Conservation (phyloP, 257 asterid species). For the Solanum pimpinellifolium region DNA sequence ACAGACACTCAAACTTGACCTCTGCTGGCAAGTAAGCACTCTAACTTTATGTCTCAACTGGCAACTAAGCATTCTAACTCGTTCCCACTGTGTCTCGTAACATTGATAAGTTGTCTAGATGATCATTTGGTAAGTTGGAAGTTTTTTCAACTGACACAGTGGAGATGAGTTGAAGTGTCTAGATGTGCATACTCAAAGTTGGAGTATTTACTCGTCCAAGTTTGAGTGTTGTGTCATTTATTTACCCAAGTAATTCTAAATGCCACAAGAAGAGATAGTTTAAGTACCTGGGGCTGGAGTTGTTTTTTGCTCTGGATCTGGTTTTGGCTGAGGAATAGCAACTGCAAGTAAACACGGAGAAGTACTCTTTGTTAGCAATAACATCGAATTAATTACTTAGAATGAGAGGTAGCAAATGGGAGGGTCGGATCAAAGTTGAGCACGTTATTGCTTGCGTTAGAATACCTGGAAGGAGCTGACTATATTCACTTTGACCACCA, state of each 20-base stretch:
- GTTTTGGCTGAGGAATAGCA: slow-evolving; percentile 5
- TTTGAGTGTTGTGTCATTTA: neutral
- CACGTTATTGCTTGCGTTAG: neutral
- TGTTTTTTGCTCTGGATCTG: slow-evolving; percentile 26
- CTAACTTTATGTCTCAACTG: neutral
- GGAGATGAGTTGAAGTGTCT: neutral
- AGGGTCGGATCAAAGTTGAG: neutral
- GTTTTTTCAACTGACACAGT: neutral
- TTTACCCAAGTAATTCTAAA: neutral
- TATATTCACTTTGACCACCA: slow-evolving; percentile 55
- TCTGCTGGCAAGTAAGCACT: neutral
- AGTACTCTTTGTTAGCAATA: slow-evolving; percentile 31
- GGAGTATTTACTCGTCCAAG: neutral
- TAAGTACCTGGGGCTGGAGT: slow-evolving; percentile 48
- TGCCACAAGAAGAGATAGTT: neutral
- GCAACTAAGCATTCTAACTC: neutral
- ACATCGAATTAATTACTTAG: neutral
- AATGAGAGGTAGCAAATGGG: neutral
- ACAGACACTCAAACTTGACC: neutral
- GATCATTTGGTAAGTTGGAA: neutral
- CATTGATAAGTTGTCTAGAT: neutral
- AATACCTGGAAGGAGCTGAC: slow-evolving; percentile 85
- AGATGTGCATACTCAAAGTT: neutral
- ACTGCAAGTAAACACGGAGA: neutral
- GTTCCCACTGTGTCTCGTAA: neutral